phyloP scores from a whole-genome alignment of 1,284 basidiomycete genomes.

The Ganoderma multipileum region DNA sequence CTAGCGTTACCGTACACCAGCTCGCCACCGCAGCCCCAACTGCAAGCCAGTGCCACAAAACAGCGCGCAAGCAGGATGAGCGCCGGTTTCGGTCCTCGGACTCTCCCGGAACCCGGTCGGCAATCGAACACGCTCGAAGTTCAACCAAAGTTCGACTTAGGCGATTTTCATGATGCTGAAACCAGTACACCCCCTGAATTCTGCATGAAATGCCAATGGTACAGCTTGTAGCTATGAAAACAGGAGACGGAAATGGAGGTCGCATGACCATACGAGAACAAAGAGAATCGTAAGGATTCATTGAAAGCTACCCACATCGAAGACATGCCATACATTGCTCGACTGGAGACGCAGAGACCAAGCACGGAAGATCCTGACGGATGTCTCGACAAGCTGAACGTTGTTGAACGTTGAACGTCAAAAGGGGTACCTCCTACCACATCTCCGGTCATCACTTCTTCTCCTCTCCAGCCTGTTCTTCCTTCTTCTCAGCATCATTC shows the following conservation, averaged over 20 bases:
- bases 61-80: not conserved
- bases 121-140: not conserved
- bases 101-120: not conserved
- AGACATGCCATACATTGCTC: not conserved
- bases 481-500: constrained; percentile 16
- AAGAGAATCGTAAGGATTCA: constrained; percentile 4
- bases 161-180: not conserved
- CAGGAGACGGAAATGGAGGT: not conserved
- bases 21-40: not conserved
- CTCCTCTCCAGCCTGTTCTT: constrained; percentile 20
- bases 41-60: not conserved
- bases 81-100: not conserved
- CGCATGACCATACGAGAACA: constrained; percentile 1
- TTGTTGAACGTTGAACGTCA: not conserved
- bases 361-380: not conserved
- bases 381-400: not conserved
- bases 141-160: not conserved
- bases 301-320: not conserved
- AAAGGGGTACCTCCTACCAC: not conserved
- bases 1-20: not conserved
- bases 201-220: not conserved
- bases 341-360: not conserved
- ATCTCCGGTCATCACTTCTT: constrained; percentile 8
- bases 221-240: not conserved
- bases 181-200: not conserved